A percentile compares a stretch with the other conserved stretches of the same genome.
These are phyloP conservation scores for Abrus precatorius DNA, from an alignment of 306 rosid genomes.

Conservation along the genomic window DNA sequence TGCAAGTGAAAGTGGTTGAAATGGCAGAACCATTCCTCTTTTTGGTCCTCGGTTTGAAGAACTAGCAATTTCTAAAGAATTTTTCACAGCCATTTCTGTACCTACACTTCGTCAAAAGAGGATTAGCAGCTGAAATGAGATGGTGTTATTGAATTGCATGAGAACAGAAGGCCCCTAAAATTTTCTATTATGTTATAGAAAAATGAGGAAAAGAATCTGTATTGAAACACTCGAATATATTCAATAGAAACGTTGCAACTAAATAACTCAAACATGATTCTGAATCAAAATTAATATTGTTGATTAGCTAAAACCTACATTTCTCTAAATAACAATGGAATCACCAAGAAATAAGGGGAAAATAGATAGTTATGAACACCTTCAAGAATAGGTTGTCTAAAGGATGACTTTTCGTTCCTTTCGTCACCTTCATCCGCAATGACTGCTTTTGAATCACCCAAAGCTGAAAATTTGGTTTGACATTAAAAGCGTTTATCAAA, in stretches of 20 bases:
- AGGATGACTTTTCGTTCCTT: conserved; percentile 29
- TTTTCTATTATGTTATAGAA: neutral
- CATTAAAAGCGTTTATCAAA: neutral
- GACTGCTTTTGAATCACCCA: conserved; percentile 60
- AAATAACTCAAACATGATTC: neutral
- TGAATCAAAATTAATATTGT: neutral
- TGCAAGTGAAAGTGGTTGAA: conserved; percentile 66
- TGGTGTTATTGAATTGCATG: neutral
- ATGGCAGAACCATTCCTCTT: conserved; percentile 74
- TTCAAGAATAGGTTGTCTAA: neutral
- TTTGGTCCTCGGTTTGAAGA: conserved; percentile 8
- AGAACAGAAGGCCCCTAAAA: neutral
- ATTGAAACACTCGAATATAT: conserved; percentile 24
- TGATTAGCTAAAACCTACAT: neutral
- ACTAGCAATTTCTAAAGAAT: conserved; percentile 7
- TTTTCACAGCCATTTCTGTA: conserved; percentile 42
- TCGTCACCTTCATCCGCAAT: conserved; percentile 50
- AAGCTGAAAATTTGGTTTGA: conserved; percentile 58
- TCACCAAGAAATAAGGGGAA: conserved; percentile 3
- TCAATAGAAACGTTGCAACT: neutral
- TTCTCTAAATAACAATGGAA: conserved; percentile 16
- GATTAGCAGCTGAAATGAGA: neutral
- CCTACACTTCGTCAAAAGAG: neutral
- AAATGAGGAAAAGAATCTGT: neutral
- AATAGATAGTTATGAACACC: conserved; percentile 30